A percentile compares a stretch with the other conserved stretches of the same genome.
phyloP scores from a whole-genome alignment of 495 filamentous ascomycete genomes.

The Gamarada debralockiae region DNA sequence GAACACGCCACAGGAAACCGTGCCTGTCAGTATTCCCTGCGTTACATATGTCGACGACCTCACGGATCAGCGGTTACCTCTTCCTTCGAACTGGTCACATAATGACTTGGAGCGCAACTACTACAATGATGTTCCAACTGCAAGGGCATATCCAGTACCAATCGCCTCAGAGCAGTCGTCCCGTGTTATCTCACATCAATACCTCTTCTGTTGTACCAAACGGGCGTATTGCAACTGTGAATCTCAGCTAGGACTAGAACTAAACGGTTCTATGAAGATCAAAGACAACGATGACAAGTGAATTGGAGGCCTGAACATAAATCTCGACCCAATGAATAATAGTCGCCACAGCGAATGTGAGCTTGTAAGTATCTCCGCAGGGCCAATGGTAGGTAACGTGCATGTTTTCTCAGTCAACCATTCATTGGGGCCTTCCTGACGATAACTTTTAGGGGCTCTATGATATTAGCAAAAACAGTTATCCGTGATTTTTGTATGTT shows the following conservation, averaged over 20 bases:
- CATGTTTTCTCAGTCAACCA: too few relatives aligned
- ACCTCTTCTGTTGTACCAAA: conserved; percentile 1
- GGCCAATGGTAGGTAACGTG: too few relatives aligned
- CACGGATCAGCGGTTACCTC: background rate
- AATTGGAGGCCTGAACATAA: background rate
- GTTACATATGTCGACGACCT: background rate
- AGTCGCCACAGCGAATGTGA: background rate
- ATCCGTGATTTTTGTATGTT: too few relatives aligned
- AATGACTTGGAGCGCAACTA: background rate
- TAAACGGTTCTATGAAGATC: background rate
- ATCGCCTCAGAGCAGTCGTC: background rate
- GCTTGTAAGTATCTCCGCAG: background rate
- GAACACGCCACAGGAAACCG: background rate
- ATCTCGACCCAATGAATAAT: background rate
- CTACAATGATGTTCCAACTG: background rate
- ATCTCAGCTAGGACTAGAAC: background rate
- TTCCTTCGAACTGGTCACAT: background rate
- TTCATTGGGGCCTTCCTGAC: too few relatives aligned
- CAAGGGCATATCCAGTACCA: background rate
- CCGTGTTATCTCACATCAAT: background rate
- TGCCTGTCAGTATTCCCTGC: background rate
- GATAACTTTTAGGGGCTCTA: too few relatives aligned
- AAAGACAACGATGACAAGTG: background rate
- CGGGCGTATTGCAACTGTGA: background rate
- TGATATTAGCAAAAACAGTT: too few relatives aligned